Percentiles rank a stretch among this genome's conserved stretches.
These are phyloP conservation scores for Penicillium griseofulvum DNA, from an alignment of 2,329 filamentous ascomycete genomes.

Conservation along the genomic window DNA sequence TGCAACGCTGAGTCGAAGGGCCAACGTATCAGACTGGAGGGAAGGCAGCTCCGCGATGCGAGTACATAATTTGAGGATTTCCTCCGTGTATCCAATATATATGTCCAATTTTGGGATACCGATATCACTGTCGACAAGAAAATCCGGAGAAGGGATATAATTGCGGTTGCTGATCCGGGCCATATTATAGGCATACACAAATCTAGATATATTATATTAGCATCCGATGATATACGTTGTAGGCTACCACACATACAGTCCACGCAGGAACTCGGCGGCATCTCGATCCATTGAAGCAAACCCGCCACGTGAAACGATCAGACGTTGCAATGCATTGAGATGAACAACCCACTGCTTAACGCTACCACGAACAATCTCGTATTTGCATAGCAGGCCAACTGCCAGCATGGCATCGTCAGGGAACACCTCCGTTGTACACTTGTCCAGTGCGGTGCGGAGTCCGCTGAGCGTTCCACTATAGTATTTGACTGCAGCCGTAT, in stretches of 20 bases:
- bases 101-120: slow-evolving; percentile 34
- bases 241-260: slow-evolving; percentile 28
- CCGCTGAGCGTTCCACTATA: slow-evolving; percentile 36
- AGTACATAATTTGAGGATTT: slow-evolving; percentile 35
- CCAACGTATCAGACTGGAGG: slow-evolving; percentile 19
- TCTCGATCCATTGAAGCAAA: slow-evolving; percentile 30
- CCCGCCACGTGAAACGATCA: slow-evolving; percentile 35
- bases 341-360: slow-evolving; percentile 41
- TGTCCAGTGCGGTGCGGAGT: slow-evolving; percentile 27
- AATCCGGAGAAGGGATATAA: slow-evolving; percentile 16
- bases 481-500: slow-evolving; percentile 33
- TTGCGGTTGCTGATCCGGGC: slow-evolving; percentile 34
- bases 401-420: slow-evolving; percentile 36
- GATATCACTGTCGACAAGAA: slow-evolving; percentile 22
- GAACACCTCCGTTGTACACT: slow-evolving; percentile 14
- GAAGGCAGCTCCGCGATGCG: slow-evolving; percentile 33
- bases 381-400: slow-evolving; percentile 40
- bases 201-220: slow-evolving; percentile 21
- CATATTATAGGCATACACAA: slow-evolving; percentile 36
- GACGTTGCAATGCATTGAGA: slow-evolving; percentile 33
- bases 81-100: slow-evolving; percentile 40
- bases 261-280: slow-evolving; percentile 33
- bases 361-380: slow-evolving; percentile 39
- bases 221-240: neutral
- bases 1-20: slow-evolving; percentile 27